phyloP scores from a whole-genome alignment of 495 filamentous ascomycete genomes.

The Aspergillus campestris region DNA sequence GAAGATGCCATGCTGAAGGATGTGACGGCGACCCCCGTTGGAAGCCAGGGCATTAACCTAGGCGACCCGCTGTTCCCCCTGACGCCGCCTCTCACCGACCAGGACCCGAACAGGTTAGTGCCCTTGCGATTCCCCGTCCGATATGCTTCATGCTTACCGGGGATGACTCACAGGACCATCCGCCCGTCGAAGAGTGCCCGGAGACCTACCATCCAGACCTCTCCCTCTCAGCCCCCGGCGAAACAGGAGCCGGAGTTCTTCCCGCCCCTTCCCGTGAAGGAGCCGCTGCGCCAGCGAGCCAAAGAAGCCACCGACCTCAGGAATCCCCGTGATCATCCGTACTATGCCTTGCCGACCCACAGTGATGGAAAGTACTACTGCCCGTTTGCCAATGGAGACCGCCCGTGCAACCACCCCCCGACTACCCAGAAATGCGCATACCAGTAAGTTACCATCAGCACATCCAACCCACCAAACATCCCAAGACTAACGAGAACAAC shows the following conservation, averaged over 20 bases:
- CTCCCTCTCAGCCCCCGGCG: slow-evolving; percentile 24
- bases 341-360: slow-evolving; percentile 64
- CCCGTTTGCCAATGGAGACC: slow-evolving; percentile 63
- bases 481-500: slow-evolving; percentile 19
- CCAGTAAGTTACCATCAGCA: slow-evolving; percentile 56
- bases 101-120: slow-evolving; percentile 40
- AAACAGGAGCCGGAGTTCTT: slow-evolving; percentile 35
- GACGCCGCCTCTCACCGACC: slow-evolving; percentile 33
- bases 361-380: slow-evolving; percentile 83
- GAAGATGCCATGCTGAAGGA: slow-evolving; percentile 37
- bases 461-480: neutral
- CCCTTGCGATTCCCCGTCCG: neutral
- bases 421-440: slow-evolving; percentile 96
- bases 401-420: slow-evolving; percentile 72
- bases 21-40: slow-evolving; percentile 25
- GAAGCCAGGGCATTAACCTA: slow-evolving; percentile 31
- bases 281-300: slow-evolving; percentile 32
- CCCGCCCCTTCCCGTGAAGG: slow-evolving; percentile 29
- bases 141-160: neutral
- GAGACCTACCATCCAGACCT: slow-evolving; percentile 25
- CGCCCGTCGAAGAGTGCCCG: slow-evolving; percentile 29
- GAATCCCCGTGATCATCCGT: slow-evolving; percentile 66
- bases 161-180: slow-evolving; percentile 30
- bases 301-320: slow-evolving; percentile 43
- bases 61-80: slow-evolving; percentile 36